Evolutionary conservation across 768 basidiomycete species (phyloP), one percentile per base, ranked within the genome.

Genomic region (Candolleomyces efflorescens): DNA sequence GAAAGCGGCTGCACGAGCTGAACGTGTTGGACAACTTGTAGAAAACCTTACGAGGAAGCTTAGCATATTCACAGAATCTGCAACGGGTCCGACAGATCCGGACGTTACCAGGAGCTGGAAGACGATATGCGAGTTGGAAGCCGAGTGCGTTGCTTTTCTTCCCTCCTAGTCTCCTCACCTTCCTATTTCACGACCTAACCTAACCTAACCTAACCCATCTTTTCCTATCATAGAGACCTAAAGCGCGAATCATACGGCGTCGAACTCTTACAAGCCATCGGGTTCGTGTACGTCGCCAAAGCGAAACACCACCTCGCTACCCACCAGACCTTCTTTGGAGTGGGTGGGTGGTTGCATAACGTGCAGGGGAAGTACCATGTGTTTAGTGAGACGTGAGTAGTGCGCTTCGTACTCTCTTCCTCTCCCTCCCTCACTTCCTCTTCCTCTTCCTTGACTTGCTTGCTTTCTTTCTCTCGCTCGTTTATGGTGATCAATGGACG

Each of bases 311-410:
- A 86, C 65, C 79, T 91, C 0, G 93, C 92, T 0, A 85, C 89
- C 17, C 79, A 80, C 59, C 79, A 81, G 77, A 83, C 72, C 62
- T 84, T 78, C 77, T 85, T 93, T 50, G 93, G 93, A 24, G 87
- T 96, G 15, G 93, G 93, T 12, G 93, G 94, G 6, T 96, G 93
- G 93, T 68, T 95, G 58, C 93, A 95, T 69, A 92, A 92, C 55
- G 90, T 94, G 2, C 90, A 92, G 69, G 90, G 90, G 12, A 94
- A 92, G 73, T 94, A 93, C 51, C 92, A 95, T 66, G 89, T 94
- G 17, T 90, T 96, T 71, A 93, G 91, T 68, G 92, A 94, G 75
- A 94, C 92, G 90, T 91, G 61, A 63, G 90, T 77, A 48, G n/a
- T n/a, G n/a, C n/a, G n/a, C n/a, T n/a, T 47, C 38, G 58, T n/a